phyloP scores from a whole-genome alignment of 1,139 yeast species.

The Yamadazyma buinensis region DNA sequence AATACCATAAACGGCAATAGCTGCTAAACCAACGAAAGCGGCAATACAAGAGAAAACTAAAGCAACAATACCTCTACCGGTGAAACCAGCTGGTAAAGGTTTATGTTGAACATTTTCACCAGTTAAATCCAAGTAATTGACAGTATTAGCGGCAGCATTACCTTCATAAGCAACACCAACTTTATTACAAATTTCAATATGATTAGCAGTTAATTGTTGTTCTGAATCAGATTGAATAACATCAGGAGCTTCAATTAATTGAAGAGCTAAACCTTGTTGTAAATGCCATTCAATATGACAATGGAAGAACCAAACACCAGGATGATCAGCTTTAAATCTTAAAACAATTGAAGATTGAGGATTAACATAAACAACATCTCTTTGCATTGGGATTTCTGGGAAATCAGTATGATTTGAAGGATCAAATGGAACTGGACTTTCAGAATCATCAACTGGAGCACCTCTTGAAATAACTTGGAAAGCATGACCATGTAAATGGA shows the following conservation, averaged over 20 bases:
- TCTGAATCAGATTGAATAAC: slow-evolving; percentile 36
- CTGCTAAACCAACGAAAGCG: slow-evolving; percentile 54
- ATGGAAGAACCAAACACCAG: slow-evolving; percentile 93
- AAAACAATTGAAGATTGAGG: slow-evolving; percentile 65
- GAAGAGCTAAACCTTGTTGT: slow-evolving; percentile 77
- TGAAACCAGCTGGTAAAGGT: slow-evolving; percentile 66
- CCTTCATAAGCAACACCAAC: slow-evolving; percentile 47
- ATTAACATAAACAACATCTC: slow-evolving; percentile 65
- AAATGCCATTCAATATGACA: slow-evolving; percentile 96
- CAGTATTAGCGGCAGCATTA: slow-evolving; percentile 66
- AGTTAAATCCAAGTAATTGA: slow-evolving; percentile 49
- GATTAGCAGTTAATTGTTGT: slow-evolving; percentile 44
- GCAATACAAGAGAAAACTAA: slow-evolving; percentile 52
- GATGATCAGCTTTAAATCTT: slow-evolving; percentile 74
- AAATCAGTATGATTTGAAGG: slow-evolving; percentile 45
- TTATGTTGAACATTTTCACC: slow-evolving; percentile 55
- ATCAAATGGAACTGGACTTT: slow-evolving; percentile 48
- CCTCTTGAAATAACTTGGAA: slow-evolving; percentile 73
- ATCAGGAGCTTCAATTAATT: slow-evolving; percentile 70
- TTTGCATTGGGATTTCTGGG: slow-evolving; percentile 59
- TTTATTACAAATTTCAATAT: slow-evolving; percentile 43
- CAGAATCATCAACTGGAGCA: slow-evolving; percentile 46
- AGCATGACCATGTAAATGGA: slow-evolving; percentile 85
- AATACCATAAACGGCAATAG: slow-evolving; percentile 59
- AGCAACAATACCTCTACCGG: slow-evolving; percentile 65